Base-by-base conservation (phyloP, 306 rosid species). In the Cicer arietinum region DNA sequence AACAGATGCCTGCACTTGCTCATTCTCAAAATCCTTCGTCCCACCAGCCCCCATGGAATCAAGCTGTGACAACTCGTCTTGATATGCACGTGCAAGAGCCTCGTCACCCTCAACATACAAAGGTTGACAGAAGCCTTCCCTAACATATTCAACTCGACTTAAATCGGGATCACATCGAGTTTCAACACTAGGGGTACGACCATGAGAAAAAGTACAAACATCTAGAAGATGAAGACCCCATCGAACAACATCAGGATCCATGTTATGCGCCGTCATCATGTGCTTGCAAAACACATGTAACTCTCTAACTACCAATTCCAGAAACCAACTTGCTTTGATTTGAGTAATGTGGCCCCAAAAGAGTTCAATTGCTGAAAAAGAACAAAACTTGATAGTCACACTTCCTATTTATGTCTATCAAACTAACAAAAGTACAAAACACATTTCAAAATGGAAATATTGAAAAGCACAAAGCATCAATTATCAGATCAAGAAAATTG, bases 161-260 rank as follows among this genome's bases (percentile, higher is more conserved):
- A 74, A 67, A 90, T 90, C 94, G 1, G 77, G 82, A 71, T 90
- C 92, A 77, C 85, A 94, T 47, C 12, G 75, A 20, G 91, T 89
- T 37, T 86, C 67, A 5, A 80, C 51, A 77, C 90, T 65, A 12
- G 86, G 86, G 35, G 90, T 80, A 63, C 73, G 30, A 50, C 81
- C 90, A 20, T 81, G 93, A 2, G 93, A 66, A 76, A 87, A 80
- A 3, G 92, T 89, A 80, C 96, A 92, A 78, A 54, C 95, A 86
- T 90, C 96, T 74, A 94, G 85, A 30, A 86, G 95, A 88, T 94
- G 96, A 52, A 94, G 92, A 60, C 91, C 93, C 99, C 99, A 94
- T 17, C 95, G 86, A 68, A 80, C 81, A 53, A 92, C 91, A 68
- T 94, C 99, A 7, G 97, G 96, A 85, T 94, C 98, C 70, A 87